phyloP scores from a whole-genome alignment of 495 filamentous ascomycete genomes.

The Symbiotaphrina buchneri region DNA sequence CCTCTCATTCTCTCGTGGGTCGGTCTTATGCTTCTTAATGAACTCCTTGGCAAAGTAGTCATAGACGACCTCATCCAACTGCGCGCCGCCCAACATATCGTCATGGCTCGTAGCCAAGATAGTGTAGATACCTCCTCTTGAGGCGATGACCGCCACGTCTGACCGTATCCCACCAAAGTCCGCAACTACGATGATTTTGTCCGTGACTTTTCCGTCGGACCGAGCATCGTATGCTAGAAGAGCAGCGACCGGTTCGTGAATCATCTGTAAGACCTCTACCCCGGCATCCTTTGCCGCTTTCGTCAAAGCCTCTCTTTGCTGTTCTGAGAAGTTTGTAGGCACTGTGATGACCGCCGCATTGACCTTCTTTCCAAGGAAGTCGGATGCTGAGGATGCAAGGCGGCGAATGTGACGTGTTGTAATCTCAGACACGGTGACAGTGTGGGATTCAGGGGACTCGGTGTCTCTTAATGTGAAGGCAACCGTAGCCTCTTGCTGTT shows the following conservation, averaged over 20 bases:
- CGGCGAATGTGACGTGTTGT: conserved; percentile 71
- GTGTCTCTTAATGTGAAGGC: conserved; percentile 71
- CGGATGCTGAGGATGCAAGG: conserved; percentile 60
- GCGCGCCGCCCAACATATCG: conserved; percentile 65
- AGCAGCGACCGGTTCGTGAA: conserved; percentile 82
- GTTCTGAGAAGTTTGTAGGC: conserved; percentile 77
- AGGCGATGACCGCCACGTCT: conserved; percentile 76
- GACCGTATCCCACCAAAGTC: conserved; percentile 86
- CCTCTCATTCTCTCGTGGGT: conserved; percentile 61
- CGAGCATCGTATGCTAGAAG: conserved; percentile 83
- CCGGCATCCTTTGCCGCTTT: conserved; percentile 61
- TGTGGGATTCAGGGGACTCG: conserved; percentile 36
- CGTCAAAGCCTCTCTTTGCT: conserved; percentile 59
- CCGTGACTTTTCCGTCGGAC: conserved; percentile 43
- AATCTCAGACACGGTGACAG: conserved; percentile 62
- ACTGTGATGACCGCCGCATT: conserved; percentile 84
- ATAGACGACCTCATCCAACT: conserved; percentile 72
- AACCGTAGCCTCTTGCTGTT: conserved; percentile 46
- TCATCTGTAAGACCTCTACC: conserved; percentile 76
- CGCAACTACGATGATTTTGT: conserved; percentile 82
- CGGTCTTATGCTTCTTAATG: conserved; percentile 75
- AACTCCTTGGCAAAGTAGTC: conserved; percentile 98
- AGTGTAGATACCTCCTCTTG: conserved; percentile 88
- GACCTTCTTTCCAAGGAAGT: conserved; percentile 79
- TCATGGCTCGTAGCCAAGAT: conserved; percentile 86